phyloP scores from a whole-genome alignment of 2,329 filamentous ascomycete genomes.

The Ophiostoma sp. region DNA sequence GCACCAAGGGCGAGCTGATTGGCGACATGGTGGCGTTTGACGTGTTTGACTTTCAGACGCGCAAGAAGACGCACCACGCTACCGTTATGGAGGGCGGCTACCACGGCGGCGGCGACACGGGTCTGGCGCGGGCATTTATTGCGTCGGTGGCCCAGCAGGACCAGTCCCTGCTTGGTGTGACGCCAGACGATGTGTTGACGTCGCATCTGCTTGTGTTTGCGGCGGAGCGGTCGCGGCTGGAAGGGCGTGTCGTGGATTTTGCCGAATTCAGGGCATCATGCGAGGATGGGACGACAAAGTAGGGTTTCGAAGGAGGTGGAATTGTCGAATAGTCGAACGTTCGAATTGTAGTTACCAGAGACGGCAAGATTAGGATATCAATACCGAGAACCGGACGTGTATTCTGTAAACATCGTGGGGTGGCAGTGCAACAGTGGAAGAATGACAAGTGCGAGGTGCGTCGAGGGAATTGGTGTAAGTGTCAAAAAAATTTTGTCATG shows the following conservation, averaged over 20 bases:
- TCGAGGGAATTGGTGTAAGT: not conserved
- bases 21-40: constrained; percentile 14
- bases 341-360: not conserved
- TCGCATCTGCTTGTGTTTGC: constrained; percentile 5
- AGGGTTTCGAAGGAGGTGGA: not conserved
- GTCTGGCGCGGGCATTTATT: not conserved
- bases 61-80: not conserved
- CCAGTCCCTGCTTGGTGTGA: constrained; percentile 2
- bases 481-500: not conserved
- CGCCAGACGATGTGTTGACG: not conserved
- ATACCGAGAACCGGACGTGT: not conserved
- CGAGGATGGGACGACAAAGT: not conserved
- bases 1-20: constrained; percentile 2
- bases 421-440: not conserved
- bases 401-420: not conserved
- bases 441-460: not conserved
- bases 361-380: not conserved
- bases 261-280: constrained; percentile 4
- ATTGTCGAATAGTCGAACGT: not conserved
- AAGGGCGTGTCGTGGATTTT: constrained; percentile 11
- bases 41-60: constrained; percentile 10
- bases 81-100: not conserved
- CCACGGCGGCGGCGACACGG: constrained; percentile 13
- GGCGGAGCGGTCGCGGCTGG: constrained; percentile 10
- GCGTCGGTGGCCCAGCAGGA: not conserved